A percentile compares a stretch with the other conserved stretches of the same genome.
Conservation (phyloP, 2,329 filamentous ascomycete genomes). For the Aspergillus sp. region DNA sequence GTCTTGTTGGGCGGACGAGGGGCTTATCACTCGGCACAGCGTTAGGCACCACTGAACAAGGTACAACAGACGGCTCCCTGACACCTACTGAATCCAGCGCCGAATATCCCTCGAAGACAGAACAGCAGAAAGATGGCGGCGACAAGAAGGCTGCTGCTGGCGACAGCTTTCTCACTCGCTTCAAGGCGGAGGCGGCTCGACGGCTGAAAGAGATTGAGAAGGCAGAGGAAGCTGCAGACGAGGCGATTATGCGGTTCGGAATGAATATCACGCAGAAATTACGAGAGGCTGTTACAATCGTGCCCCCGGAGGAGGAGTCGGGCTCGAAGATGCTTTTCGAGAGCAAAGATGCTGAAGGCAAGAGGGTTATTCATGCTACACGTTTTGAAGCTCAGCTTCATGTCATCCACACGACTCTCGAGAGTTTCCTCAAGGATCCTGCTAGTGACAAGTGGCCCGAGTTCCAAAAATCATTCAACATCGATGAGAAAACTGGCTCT, state of each 20-base stretch:
- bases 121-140: slow-evolving; percentile 25
- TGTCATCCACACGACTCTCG: slow-evolving; percentile 82
- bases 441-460: slow-evolving; percentile 69
- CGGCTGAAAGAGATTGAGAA: slow-evolving; percentile 84
- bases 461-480: slow-evolving; percentile 74
- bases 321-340: slow-evolving; percentile 75
- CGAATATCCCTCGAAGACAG: slow-evolving; percentile 15
- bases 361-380: slow-evolving; percentile 90
- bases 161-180: slow-evolving; percentile 69
- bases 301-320: slow-evolving; percentile 63
- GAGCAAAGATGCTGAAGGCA: slow-evolving; percentile 84
- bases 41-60: slow-evolving; percentile 23
- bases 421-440: slow-evolving; percentile 82
- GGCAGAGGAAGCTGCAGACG: slow-evolving; percentile 94
- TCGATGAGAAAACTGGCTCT: slow-evolving; percentile 78
- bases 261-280: slow-evolving; percentile 87
- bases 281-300: slow-evolving; percentile 83
- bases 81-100: slow-evolving; percentile 28
- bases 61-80: slow-evolving; percentile 28
- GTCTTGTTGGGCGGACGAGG: slow-evolving; percentile 71
- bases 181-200: slow-evolving; percentile 75
- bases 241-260: slow-evolving; percentile 88
- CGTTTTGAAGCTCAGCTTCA: slow-evolving; percentile 94
- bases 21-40: slow-evolving; percentile 63
- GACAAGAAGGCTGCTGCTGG: slow-evolving; percentile 33